Conservation (phyloP, 208 protist species). For the Leishmania martiniquensis region DNA sequence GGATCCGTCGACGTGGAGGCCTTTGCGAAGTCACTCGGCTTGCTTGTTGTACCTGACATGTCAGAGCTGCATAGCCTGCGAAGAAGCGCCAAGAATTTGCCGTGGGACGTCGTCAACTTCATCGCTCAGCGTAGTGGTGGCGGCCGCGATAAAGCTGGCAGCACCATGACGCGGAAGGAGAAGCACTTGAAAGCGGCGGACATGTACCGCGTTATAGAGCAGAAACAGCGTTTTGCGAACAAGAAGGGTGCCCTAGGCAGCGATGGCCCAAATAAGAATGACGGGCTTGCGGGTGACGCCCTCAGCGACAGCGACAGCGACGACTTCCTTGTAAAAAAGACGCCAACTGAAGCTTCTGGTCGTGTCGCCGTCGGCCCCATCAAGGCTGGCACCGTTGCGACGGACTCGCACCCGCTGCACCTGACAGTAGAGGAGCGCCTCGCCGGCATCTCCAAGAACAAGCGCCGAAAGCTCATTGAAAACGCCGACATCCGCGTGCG, state of each 20-base stretch:
- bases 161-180: slow-evolving; percentile 70
- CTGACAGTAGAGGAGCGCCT: slow-evolving; percentile 81
- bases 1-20: slow-evolving; percentile 82
- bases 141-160: slow-evolving; percentile 4
- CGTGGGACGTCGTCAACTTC: slow-evolving; percentile 91
- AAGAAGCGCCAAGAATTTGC: slow-evolving; percentile 88
- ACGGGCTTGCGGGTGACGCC: slow-evolving; percentile 24
- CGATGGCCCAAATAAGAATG: slow-evolving; percentile 5
- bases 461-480: slow-evolving; percentile 79
- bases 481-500: slow-evolving; percentile 79
- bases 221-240: slow-evolving; percentile 72
- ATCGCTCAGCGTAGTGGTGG: slow-evolving; percentile 40
- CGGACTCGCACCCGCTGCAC: slow-evolving; percentile 24
- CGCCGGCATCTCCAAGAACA: slow-evolving; percentile 89
- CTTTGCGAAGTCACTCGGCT: slow-evolving; percentile 94
- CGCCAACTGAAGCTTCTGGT: neutral
- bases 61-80: slow-evolving; percentile 83
- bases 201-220: slow-evolving; percentile 85
- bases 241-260: slow-evolving; percentile 34
- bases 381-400: neutral
- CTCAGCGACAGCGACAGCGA: slow-evolving; percentile 49
- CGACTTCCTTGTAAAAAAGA: slow-evolving; percentile 54
- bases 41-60: slow-evolving; percentile 94
- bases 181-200: slow-evolving; percentile 84
- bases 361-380: too few relatives aligned